Evolutionary conservation across 139 green algal species (phyloP).

Genomic region (Coelastrella sp.): DNA sequence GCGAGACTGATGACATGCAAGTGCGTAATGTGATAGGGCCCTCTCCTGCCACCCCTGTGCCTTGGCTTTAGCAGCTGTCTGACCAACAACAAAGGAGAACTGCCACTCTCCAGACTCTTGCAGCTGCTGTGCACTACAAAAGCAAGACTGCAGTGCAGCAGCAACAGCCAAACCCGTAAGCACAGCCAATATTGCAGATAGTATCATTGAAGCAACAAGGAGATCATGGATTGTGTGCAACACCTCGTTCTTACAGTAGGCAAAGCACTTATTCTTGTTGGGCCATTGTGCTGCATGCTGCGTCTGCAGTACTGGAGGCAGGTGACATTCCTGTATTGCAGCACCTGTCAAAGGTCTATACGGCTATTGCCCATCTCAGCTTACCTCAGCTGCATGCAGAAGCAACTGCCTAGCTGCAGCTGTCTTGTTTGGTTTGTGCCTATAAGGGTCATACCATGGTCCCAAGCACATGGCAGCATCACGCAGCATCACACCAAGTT

Average conservation of each 20-base stretch:
- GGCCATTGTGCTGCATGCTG: too few relatives aligned
- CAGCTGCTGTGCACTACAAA: background rate
- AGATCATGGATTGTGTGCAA: too few relatives aligned
- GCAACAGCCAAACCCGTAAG: too few relatives aligned
- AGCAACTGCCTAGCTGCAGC: background rate
- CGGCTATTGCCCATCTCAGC: background rate
- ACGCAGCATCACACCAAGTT: conserved; percentile 3
- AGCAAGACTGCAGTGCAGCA: background rate
- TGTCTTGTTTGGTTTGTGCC: background rate
- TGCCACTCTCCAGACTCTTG: background rate
- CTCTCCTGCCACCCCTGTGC: background rate
- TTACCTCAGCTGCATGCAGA: background rate
- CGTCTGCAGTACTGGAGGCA: too few relatives aligned
- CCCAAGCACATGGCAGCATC: background rate
- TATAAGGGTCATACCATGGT: conserved; percentile 19
- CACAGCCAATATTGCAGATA: too few relatives aligned
- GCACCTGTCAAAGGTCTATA: too few relatives aligned
- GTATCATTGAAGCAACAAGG: too few relatives aligned
- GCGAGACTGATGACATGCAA: background rate
- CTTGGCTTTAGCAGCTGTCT: background rate
- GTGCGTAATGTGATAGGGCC: background rate
- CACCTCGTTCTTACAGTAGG: too few relatives aligned
- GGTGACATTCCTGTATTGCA: too few relatives aligned
- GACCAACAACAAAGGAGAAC: background rate
- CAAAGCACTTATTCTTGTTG: too few relatives aligned